Evolutionary conservation across 2,329 filamentous ascomycete species (phyloP), one percentile per base, ranked within the genome.

Genomic region (Aureobasidium sp.): DNA sequence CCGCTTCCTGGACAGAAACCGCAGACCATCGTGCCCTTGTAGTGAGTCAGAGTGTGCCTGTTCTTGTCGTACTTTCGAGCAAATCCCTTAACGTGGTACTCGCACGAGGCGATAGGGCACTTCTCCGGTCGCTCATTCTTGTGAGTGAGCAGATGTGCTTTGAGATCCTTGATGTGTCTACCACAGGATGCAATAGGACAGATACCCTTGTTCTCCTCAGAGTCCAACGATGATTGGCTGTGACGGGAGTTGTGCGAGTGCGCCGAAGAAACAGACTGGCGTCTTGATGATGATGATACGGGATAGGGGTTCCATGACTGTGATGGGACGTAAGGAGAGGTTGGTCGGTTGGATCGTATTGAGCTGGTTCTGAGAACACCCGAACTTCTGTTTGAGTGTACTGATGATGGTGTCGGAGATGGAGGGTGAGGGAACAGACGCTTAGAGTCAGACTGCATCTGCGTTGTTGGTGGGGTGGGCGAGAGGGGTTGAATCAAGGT

Each of bases 21-120:
- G 72, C 92, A 97, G 27, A 96, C 90, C 92, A 96, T 96, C 53
- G 90, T 96, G 44, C 92, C 92, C 77, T 96, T 96, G 82, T 96
- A 97, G 74, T 97, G 92, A 5, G 92, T 97, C 65, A 96, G 76
- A 5, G 91, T 96, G 74, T 97, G 92, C 48, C 92, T 81, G 77
- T 96, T 96, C 82, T 96, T 96, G 79, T 97, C 92, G 73, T 97
- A 97, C 76, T 96, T 96, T 68, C 92, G 83, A 12, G 92, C 91
- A 71, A 97, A 97, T 4, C 92, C 92, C 76, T 96, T 96, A 70
- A 83, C 79, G 78, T 96, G 88, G 76, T 96, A 97, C 70, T 96
- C 91, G 78, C 92, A 97, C 0, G 87, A 94, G 62, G 88, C 81
- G 67, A 96, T 96, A 0, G 92, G 92, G 76, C 92, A 97, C 78